Conservation (phyloP, 139 green algal species). For the Coccomyxa sp. region DNA sequence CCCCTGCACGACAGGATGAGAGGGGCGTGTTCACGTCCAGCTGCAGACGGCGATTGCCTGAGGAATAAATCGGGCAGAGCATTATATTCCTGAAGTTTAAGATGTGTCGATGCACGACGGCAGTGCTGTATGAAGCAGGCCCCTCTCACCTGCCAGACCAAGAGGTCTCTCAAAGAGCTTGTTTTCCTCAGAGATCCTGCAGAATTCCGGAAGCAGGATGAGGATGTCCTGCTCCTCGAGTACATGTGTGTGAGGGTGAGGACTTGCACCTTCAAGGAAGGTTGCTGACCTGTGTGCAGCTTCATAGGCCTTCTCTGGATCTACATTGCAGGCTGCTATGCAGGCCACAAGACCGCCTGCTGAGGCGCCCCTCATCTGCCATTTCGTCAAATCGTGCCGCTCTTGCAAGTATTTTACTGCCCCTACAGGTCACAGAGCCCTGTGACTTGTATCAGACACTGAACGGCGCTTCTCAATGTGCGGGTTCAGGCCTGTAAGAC, state of each 20-base stretch:
- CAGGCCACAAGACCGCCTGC: conserved; percentile 35
- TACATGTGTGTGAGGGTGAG: too few species aligned
- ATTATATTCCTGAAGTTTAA: background rate
- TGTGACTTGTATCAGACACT: background rate
- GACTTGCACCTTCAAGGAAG: too few species aligned
- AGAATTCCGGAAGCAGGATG: too few species aligned
- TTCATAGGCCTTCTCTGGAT: conserved; percentile 19
- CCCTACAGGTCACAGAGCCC: background rate
- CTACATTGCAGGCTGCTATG: conserved; percentile 37
- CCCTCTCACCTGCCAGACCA: conserved; percentile 41
- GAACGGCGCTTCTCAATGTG: background rate
- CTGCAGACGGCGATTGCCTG: background rate
- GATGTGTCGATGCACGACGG: background rate
- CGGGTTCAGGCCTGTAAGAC: background rate
- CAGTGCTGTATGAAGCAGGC: background rate
- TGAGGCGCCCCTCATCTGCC: conserved; percentile 32
- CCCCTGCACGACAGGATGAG: background rate
- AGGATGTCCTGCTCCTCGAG: too few species aligned
- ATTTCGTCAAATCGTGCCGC: conserved; percentile 5
- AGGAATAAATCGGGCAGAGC: background rate
- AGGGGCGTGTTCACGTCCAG: background rate
- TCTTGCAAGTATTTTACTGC: background rate
- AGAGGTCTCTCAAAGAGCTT: conserved; percentile 37
- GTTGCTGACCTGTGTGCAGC: conserved; percentile 28
- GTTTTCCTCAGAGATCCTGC: conserved; percentile 23